Conservation (phyloP, 1,284 basidiomycete genomes). For the Salmacisia buchloeana region DNA sequence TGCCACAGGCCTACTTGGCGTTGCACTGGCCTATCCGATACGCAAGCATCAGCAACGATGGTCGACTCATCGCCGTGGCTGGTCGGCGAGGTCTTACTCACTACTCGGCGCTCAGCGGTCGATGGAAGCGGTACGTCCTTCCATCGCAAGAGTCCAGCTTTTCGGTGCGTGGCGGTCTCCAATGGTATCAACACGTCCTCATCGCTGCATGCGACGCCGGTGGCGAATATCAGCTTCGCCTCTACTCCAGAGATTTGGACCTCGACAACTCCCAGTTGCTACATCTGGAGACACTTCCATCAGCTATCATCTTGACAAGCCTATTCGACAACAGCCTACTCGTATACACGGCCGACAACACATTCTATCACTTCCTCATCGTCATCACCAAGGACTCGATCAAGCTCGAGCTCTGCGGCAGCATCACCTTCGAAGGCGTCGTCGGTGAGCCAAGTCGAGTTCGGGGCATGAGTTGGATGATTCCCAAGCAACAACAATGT, state of each 20-base stretch:
- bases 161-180: slow-evolving; percentile 77
- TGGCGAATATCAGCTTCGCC: slow-evolving; percentile 59
- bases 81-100: slow-evolving; percentile 85
- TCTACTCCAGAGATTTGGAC: slow-evolving; percentile 92
- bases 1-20: slow-evolving; percentile 82
- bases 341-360: slow-evolving; percentile 95
- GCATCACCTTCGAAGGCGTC: slow-evolving; percentile 88
- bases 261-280: slow-evolving; percentile 79
- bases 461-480: slow-evolving; percentile 91
- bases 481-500: slow-evolving; percentile 88
- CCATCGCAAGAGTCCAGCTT: slow-evolving; percentile 85
- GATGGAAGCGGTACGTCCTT: slow-evolving; percentile 87
- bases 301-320: slow-evolving; percentile 56
- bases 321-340: slow-evolving; percentile 94
- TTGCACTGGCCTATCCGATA: slow-evolving; percentile 93
- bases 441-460: slow-evolving; percentile 79
- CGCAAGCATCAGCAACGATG: slow-evolving; percentile 84
- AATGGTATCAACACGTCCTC: slow-evolving; percentile 96
- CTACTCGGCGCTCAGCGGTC: slow-evolving; percentile 84
- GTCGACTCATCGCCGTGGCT: slow-evolving; percentile 84
- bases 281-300: slow-evolving; percentile 71
- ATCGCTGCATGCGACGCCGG: slow-evolving; percentile 66
- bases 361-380: slow-evolving; percentile 85
- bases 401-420: slow-evolving; percentile 78
- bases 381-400: slow-evolving; percentile 77